These are phyloP conservation scores for Prosopis cineraria DNA, from an alignment of 306 rosid genomes.

Conservation along the genomic window DNA sequence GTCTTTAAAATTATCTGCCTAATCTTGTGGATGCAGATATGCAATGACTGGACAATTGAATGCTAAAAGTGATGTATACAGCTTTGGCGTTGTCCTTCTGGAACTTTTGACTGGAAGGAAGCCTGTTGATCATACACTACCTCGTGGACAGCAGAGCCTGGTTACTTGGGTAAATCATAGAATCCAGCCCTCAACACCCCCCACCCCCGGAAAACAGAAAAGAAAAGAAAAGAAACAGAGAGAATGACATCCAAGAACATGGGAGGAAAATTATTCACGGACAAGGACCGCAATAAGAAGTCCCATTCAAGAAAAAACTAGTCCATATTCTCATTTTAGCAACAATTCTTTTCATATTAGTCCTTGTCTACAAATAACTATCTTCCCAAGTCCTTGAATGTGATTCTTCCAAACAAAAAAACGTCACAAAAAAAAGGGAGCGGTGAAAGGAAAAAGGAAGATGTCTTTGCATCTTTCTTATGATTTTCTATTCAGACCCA, in stretches of 20 bases:
- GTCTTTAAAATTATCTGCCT: neutral
- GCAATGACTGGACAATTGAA: constrained; percentile 96
- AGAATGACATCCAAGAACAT: no score
- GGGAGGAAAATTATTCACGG: no score
- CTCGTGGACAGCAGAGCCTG: constrained; percentile 91
- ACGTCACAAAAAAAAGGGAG: neutral
- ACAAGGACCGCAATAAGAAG: no score
- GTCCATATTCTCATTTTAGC: no score
- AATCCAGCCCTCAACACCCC: neutral
- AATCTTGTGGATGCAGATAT: constrained; percentile 55
- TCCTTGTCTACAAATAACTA: no score
- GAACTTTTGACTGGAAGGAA: constrained; percentile 93
- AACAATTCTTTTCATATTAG: no score
- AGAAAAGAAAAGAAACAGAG: no score
- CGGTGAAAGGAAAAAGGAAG: neutral
- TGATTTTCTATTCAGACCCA: constrained; percentile 33
- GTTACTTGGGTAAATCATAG: constrained; percentile 83
- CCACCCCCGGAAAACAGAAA: no score
- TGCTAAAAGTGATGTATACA: constrained; percentile 89
- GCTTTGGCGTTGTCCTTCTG: constrained; percentile 89
- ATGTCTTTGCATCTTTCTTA: constrained; percentile 3
- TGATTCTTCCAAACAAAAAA: no score
- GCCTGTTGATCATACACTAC: constrained; percentile 94
- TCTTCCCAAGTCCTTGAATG: no score
- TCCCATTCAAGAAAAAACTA: no score